phyloP scores from a whole-genome alignment of 257 asterid genomes.

The Salvia rosmarinus region DNA sequence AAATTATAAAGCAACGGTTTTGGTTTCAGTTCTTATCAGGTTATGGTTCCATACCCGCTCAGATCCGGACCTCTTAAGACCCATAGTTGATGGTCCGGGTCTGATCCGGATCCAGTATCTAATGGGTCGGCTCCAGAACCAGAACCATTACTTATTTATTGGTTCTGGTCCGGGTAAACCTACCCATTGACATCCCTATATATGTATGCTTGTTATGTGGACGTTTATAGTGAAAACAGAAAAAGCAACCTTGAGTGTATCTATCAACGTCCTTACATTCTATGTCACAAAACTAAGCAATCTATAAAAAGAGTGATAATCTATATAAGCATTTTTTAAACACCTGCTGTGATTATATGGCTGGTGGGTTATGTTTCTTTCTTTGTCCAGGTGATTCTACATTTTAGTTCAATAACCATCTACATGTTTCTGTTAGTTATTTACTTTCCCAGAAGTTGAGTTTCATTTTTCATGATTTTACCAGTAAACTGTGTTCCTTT shows the following conservation, averaged over 20 bases:
- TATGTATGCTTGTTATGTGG: not conserved
- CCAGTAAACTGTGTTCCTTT: not conserved
- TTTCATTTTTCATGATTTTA: constrained; percentile 15
- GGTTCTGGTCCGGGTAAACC: too few species aligned
- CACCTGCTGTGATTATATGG: not conserved
- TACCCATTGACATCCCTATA: too few species aligned
- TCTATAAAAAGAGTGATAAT: not conserved
- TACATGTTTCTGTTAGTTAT: not conserved
- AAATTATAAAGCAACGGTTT: too few species aligned
- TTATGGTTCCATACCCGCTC: too few species aligned
- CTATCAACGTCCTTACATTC: not conserved
- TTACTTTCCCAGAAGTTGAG: constrained; percentile 2
- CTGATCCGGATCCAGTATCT: too few species aligned
- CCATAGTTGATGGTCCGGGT: too few species aligned
- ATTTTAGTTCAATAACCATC: not conserved
- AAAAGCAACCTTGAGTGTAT: not conserved
- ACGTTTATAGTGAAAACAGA: not conserved
- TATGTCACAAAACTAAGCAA: not conserved
- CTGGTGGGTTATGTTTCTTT: not conserved
- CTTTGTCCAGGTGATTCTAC: not conserved
- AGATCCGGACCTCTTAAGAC: too few species aligned
- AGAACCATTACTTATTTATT: too few species aligned
- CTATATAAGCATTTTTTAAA: not conserved
- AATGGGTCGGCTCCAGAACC: too few species aligned
- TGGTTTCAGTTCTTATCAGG: too few species aligned